Evolutionary conservation across 768 basidiomycete genomes (phyloP).

Genomic region (Boletus huronensis): DNA sequence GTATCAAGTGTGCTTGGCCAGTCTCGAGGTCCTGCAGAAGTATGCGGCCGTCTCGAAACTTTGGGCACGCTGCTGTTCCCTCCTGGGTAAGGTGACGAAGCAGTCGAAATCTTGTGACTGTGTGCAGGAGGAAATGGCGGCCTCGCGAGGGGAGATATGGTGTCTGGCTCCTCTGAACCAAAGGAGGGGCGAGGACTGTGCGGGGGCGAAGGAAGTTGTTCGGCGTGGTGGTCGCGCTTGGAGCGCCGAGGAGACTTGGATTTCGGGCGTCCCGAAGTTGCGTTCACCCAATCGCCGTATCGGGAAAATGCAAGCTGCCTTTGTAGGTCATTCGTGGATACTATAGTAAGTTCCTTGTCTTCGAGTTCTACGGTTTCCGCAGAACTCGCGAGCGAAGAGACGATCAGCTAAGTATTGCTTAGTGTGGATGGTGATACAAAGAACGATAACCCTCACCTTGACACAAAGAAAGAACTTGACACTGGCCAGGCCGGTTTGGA

Average conservation of each 20-base stretch:
- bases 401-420: slow-evolving; percentile 39
- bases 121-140: slow-evolving; percentile 15
- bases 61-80: slow-evolving; percentile 29
- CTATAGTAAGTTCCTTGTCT: slow-evolving; percentile 61
- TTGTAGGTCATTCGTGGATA: slow-evolving; percentile 69
- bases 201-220: slow-evolving; percentile 41
- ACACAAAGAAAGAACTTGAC: slow-evolving; percentile 69
- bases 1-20: slow-evolving; percentile 34
- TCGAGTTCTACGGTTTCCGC: slow-evolving; percentile 66
- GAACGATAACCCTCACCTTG: slow-evolving; percentile 47
- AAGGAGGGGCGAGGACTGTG: slow-evolving; percentile 24
- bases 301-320: slow-evolving; percentile 60
- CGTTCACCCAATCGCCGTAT: slow-evolving; percentile 44
- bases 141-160: slow-evolving; percentile 2
- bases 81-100: slow-evolving; percentile 30
- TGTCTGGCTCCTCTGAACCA: slow-evolving; percentile 8
- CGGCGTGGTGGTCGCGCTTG: slow-evolving; percentile 30
- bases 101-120: slow-evolving; percentile 27
- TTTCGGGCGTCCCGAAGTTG: slow-evolving; percentile 40
- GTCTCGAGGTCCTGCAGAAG: slow-evolving; percentile 70
- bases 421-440: slow-evolving; percentile 9
- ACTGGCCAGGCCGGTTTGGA: slow-evolving; percentile 58
- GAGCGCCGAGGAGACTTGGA: slow-evolving; percentile 54
- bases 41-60: slow-evolving; percentile 58
- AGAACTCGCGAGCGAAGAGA: slow-evolving; percentile 43